Percentiles rank a stretch among this genome's conserved stretches.
These are phyloP conservation scores for Jatropha podagrica DNA, from an alignment of 441 rosid species.

Conservation along the genomic window DNA sequence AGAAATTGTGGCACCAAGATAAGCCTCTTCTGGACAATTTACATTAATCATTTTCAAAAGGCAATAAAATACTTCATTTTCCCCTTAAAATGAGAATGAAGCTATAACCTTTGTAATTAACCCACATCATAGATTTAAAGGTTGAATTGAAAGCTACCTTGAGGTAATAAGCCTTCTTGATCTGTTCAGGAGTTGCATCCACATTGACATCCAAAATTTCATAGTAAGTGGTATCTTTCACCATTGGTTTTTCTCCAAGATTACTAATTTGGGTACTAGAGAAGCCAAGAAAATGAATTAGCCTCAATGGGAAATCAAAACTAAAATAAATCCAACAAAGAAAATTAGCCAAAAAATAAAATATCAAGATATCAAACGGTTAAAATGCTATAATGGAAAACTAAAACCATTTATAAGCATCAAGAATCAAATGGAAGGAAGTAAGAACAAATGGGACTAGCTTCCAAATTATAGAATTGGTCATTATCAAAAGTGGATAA, in stretches of 20 bases:
- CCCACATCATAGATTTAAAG: not conserved
- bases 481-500: not conserved
- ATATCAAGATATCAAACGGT: not conserved
- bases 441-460: not conserved
- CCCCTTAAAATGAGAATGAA: not conserved
- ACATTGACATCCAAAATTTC: constrained; percentile 69
- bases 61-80: not conserved
- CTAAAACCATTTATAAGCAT: not conserved
- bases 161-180: constrained; percentile 89
- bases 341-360: not conserved
- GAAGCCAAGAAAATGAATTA: constrained; percentile 20
- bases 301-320: constrained; percentile 21
- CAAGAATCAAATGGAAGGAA: not conserved
- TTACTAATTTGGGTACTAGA: constrained; percentile 13
- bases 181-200: constrained; percentile 77
- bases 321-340: not conserved
- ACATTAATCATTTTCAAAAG: not conserved
- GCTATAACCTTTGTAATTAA: not conserved
- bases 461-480: constrained; percentile 18
- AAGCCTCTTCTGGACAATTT: not conserved
- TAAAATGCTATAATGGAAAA: not conserved
- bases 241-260: constrained; percentile 41
- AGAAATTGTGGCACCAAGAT: not conserved
- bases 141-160: constrained; percentile 41
- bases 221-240: constrained; percentile 67